Evolutionary conservation across 305 asterid species (phyloP), one percentile per base, ranked within the genome.

Genomic region (Striga hermonthica): DNA sequence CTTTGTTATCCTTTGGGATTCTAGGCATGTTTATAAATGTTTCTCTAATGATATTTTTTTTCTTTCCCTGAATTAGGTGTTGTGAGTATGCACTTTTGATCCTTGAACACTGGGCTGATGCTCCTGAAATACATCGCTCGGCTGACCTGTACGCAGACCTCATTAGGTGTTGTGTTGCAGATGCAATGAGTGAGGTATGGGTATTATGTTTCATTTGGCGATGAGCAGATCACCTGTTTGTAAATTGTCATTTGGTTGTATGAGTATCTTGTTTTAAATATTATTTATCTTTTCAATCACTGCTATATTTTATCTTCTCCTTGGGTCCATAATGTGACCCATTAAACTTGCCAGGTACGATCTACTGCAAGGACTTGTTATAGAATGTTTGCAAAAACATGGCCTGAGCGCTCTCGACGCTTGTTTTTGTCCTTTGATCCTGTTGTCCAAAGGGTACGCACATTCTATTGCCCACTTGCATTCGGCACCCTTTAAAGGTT

Each of bases 361-460:
- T 87, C 98, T 68, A 89, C 95, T 75, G 98, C 97, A 60, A 89
- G 98, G 83, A 80, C 91, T 56, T 90, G 95, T 69, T 92, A 86
- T 74, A 84, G 96, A 80, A 84, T 92, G 97, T 92, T 89, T 75
- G 87, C 96, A 9, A 89, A 84, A 81, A 93, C 99, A 64, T 93
- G 99, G 99, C 95, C 99, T 38, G 97, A 93, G 64, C 97, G 99
- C 58, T 88, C 99, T 9, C 82, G 99, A 62, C 95, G 97, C 64
- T 69, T 93, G 79, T 93, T 88, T 80, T 72, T 73, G 76, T 75
- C 95, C 67, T 93, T 93, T 34, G 99, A 93, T 81, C 92, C 96
- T 70, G 96, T 80, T 66, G 95, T 90, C 73, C 99, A 90, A 79
- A 90, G 99, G 97, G 99, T 93, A 81, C 44, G 22, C 60, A 63